These are phyloP conservation scores for Mortierella antarctica DNA, from an alignment of 192 early-diverging fungal genomes.

Conservation along the genomic window DNA sequence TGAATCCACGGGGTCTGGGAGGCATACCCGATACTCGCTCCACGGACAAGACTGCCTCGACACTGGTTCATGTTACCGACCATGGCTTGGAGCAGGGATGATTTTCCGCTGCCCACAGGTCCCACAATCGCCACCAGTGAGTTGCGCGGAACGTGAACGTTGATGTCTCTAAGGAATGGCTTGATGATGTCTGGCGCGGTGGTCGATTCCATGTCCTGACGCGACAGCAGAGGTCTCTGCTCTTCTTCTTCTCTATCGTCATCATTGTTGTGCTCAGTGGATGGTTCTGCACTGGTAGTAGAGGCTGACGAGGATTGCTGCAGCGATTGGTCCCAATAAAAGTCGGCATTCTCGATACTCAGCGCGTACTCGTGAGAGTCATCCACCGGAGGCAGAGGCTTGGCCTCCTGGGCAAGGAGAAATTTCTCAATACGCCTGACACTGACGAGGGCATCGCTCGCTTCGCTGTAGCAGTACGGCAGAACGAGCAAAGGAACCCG, in stretches of 20 bases:
- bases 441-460: slow-evolving; percentile 54
- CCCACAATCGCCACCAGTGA: slow-evolving; percentile 85
- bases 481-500: slow-evolving; percentile 57
- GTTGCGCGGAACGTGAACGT: slow-evolving; percentile 31
- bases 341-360: slow-evolving; percentile 66
- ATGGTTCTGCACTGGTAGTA: background rate
- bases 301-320: slow-evolving; percentile 11
- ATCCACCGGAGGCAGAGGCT: slow-evolving; percentile 56
- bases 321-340: slow-evolving; percentile 69
- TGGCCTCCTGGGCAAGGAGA: slow-evolving; percentile 67
- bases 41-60: slow-evolving; percentile 66
- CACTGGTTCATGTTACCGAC: slow-evolving; percentile 82
- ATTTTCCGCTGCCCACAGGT: slow-evolving; percentile 86
- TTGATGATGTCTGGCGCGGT: slow-evolving; percentile 23
- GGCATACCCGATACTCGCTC: slow-evolving; percentile 79
- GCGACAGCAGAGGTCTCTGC: slow-evolving; percentile 7
- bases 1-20: slow-evolving; percentile 92
- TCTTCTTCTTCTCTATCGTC: slow-evolving; percentile 12
- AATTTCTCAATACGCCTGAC: slow-evolving; percentile 53
- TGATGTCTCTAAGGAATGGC: slow-evolving; percentile 57
- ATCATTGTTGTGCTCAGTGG: background rate
- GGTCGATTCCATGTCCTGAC: background rate
- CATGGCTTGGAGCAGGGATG: slow-evolving; percentile 83
- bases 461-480: slow-evolving; percentile 52
- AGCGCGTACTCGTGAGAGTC: slow-evolving; percentile 59